These are phyloP conservation scores for Cyclotella distinguenda DNA, from an alignment of 108 stramenopile genomes.

Conservation along the genomic window DNA sequence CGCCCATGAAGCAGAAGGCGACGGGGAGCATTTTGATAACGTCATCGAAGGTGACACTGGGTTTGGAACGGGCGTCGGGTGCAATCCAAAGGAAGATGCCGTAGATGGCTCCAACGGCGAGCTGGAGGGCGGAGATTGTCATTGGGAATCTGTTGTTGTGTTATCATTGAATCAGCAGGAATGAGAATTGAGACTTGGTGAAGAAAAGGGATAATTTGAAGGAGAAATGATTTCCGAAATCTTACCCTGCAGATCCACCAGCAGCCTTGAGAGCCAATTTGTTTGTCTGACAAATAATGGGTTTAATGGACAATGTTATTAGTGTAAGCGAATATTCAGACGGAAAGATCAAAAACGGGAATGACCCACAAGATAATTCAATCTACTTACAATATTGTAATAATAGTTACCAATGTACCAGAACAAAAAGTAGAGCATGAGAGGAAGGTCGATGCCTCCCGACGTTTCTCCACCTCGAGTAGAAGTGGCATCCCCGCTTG, in stretches of 20 bases:
- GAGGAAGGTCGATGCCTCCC: slow-evolving; percentile 71
- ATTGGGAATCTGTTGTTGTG: slow-evolving; percentile 83
- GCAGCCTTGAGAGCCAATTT: slow-evolving; percentile 87
- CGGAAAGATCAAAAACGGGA: background rate
- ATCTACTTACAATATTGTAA: slow-evolving; percentile 50
- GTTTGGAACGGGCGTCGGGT: slow-evolving; percentile 79
- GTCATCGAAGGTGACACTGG: slow-evolving; percentile 75
- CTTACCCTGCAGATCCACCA: slow-evolving; percentile 76
- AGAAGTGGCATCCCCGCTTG: slow-evolving; percentile 41
- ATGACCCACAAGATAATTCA: background rate
- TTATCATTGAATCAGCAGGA: no score
- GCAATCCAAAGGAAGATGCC: slow-evolving; percentile 90
- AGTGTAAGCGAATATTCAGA: background rate
- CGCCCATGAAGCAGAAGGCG: slow-evolving; percentile 90
- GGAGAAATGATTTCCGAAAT: background rate
- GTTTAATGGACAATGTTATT: background rate
- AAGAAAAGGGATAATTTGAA: no score
- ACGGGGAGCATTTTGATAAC: slow-evolving; percentile 87
- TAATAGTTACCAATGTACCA: slow-evolving; percentile 96
- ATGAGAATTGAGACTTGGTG: no score
- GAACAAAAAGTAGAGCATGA: slow-evolving; percentile 84
- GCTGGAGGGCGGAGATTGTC: slow-evolving; percentile 85
- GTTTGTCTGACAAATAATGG: slow-evolving; percentile 59
- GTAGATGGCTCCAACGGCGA: slow-evolving; percentile 84
- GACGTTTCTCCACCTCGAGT: slow-evolving; percentile 65